Evolutionary conservation across 345 rosid genomes (phyloP).

Genomic region (Theobroma cacao): DNA sequence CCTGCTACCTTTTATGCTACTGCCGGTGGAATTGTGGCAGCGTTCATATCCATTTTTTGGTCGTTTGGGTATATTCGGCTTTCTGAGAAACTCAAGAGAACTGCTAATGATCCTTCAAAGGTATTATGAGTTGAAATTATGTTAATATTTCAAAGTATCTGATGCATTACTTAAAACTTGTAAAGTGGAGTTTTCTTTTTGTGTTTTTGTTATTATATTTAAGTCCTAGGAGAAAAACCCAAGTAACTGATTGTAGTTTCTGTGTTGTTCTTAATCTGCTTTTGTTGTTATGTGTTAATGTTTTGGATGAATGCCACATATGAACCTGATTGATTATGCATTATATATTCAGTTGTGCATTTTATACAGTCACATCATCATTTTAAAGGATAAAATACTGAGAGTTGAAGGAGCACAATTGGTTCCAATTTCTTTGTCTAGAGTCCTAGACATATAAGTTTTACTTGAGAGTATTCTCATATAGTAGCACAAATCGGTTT

Average conservation of each 20-base stretch:
- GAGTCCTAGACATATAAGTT: neutral
- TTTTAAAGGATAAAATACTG: neutral
- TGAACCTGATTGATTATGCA: neutral
- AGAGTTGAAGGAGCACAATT: neutral
- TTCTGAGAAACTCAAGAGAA: constrained; percentile 76
- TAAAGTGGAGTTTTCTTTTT: neutral
- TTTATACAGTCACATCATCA: neutral
- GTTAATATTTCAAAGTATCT: neutral
- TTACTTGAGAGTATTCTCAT: neutral
- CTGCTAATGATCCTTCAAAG: constrained; percentile 85
- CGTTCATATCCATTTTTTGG: constrained; percentile 90
- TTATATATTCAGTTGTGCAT: neutral
- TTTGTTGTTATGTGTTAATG: too few relatives aligned
- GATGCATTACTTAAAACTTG: neutral
- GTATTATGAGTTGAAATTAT: constrained; percentile 27
- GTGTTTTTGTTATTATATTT: neutral
- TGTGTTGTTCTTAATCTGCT: neutral
- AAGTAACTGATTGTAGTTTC: neutral
- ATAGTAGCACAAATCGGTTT: neutral
- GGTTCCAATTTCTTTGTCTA: neutral
- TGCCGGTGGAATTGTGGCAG: constrained; percentile 84
- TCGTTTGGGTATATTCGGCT: constrained; percentile 91
- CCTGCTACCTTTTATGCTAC: constrained; percentile 89
- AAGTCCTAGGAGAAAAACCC: neutral
- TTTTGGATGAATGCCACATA: neutral